Base-by-base conservation (phyloP, 768 basidiomycete genomes). In the Imleria badia region DNA sequence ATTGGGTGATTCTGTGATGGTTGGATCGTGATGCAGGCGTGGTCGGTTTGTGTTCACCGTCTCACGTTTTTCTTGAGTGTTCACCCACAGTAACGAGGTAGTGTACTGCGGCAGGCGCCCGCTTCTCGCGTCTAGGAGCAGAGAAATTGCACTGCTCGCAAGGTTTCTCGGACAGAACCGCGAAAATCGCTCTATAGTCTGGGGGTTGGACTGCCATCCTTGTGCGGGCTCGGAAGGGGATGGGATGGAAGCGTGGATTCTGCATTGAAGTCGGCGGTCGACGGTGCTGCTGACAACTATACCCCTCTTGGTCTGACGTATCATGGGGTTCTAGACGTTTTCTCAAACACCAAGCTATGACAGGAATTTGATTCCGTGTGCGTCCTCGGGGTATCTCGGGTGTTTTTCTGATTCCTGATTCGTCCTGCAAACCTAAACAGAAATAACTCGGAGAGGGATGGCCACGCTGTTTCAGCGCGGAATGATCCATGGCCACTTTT, bases 301-400 rank as follows among this genome's bases (percentile, higher is more conserved):
- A 3, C 35, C 38, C 20, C n/a, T n/a, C 30, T 40, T 19, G 44
- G 31, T n/a, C 22, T 34, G 33, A 26, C 39, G 30, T 19, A 22
- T 47, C 38, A 22, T 42, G 46, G 54, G 40, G 17, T 23, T 45
- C 20, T 45, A 19, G 30, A 29, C 33, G 22, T 48, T 35, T 45
- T 44, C 58, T 19, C 59, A 29, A 44, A 17, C 45, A 22, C 41
- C 23, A 31, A 40, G 22, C n/a, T n/a, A n/a, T n/a, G n/a, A n/a
- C n/a, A n/a, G n/a, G n/a, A n/a, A 58, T 42, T 38, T 31, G 8
- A 41, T 39, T 58, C 23, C 20, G 36, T 19, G 47, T 30, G 31
- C 30, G 29, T 42, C 48, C 19, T 47, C 58, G 44, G 48, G 33
- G 41, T 46, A 49, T 48, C 22, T 45, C 59, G 59, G 59, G 33